Percentiles rank a stretch among this genome's conserved stretches.
phyloP scores from a whole-genome alignment of 1,284 basidiomycete species.

The Apiotrichum sp. region DNA sequence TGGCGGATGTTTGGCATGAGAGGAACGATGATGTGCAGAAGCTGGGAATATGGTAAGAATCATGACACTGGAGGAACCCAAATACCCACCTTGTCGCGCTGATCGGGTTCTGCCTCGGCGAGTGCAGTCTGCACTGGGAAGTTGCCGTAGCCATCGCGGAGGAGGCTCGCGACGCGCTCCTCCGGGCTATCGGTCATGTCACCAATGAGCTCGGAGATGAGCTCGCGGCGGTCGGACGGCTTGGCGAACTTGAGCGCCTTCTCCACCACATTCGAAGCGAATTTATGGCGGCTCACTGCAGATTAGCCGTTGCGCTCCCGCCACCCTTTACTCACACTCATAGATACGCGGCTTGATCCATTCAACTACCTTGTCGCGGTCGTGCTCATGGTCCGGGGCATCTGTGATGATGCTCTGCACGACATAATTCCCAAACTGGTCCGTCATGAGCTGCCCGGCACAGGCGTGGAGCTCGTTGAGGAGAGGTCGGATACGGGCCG shows the following conservation, averaged over 20 bases:
- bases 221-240: constrained; percentile 56
- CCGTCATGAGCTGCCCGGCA: constrained; percentile 66
- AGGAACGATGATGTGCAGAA: constrained; percentile 32
- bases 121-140: constrained; percentile 43
- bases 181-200: constrained; percentile 20
- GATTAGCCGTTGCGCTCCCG: too few relatives aligned
- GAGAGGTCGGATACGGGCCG: constrained; percentile 62
- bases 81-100: constrained; percentile 25
- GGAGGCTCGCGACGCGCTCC: constrained; percentile 25
- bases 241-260: constrained; percentile 72
- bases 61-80: neutral
- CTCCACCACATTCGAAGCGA: constrained; percentile 95
- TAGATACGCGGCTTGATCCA: constrained; percentile 74
- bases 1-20: constrained; percentile 31
- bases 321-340: constrained; percentile 42
- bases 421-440: constrained; percentile 88
- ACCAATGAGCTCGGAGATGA: constrained; percentile 69
- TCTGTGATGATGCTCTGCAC: constrained; percentile 75
- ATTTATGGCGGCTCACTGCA: constrained; percentile 77
- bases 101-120: constrained; percentile 24
- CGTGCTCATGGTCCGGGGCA: constrained; percentile 65
- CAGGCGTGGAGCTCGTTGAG: constrained; percentile 79
- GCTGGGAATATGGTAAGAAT: constrained; percentile 6
- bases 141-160: constrained; percentile 41
- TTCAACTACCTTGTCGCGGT: constrained; percentile 63